Percentiles rank a stretch among this genome's conserved stretches.
These are phyloP conservation scores for Aureobasidium zeae DNA, from an alignment of 2,329 filamentous ascomycete species.

Conservation along the genomic window DNA sequence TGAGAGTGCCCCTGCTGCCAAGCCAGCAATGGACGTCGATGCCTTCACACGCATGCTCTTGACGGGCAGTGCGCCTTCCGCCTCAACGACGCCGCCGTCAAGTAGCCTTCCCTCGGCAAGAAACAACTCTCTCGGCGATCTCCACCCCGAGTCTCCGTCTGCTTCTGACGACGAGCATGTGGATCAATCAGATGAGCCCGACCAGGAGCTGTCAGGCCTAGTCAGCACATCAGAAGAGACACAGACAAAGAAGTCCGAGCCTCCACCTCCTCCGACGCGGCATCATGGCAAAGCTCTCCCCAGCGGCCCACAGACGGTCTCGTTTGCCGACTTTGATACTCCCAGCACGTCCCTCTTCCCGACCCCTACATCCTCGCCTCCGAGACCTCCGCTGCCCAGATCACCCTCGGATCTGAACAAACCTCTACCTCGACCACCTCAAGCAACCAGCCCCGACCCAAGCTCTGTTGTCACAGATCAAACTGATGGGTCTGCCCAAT, in stretches of 20 bases:
- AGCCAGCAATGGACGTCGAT: constrained; percentile 56
- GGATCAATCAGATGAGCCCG: constrained; percentile 34
- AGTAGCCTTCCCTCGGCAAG: constrained; percentile 26
- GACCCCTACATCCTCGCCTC: constrained; percentile 20
- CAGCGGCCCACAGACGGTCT: constrained; percentile 29
- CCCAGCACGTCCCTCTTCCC: constrained; percentile 20
- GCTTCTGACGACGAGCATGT: constrained; percentile 42
- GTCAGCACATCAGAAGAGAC: constrained; percentile 24
- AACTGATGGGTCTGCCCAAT: constrained; percentile 14
- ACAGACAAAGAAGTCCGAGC: constrained; percentile 40
- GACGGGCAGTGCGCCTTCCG: constrained; percentile 50
- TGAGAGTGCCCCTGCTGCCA: constrained; percentile 14
- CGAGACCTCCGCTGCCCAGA: constrained; percentile 26
- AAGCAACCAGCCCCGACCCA: constrained; percentile 2
- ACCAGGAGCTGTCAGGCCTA: constrained; percentile 31
- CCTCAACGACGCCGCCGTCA: constrained; percentile 17
- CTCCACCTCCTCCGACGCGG: constrained; percentile 64
- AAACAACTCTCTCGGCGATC: constrained; percentile 37
- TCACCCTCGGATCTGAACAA: constrained; percentile 50
- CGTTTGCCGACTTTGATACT: constrained; percentile 27
- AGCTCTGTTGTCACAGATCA: background rate
- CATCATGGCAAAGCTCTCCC: constrained; percentile 61
- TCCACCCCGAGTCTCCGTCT: constrained; percentile 42
- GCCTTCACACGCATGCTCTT: constrained; percentile 66
- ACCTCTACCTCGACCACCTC: constrained; percentile 47